Conservation (phyloP, 495 filamentous ascomycete species). For the Venustampulla echinocandica region DNA sequence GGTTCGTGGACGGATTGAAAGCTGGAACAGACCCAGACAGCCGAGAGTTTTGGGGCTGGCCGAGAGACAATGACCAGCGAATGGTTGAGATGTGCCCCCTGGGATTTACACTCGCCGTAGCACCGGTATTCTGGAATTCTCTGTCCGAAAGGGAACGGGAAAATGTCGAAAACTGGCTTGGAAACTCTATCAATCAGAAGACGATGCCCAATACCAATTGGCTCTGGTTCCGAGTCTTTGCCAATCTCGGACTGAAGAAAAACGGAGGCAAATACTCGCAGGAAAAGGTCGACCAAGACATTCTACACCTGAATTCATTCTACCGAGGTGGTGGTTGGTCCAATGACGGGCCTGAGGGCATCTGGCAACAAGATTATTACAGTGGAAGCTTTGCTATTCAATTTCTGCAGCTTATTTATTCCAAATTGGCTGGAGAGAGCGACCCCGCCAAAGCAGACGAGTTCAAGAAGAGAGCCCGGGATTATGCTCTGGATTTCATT, state of each 20-base stretch:
- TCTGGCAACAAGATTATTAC: conserved; percentile 78
- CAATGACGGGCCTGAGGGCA: conserved; percentile 67
- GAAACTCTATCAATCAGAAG: conserved; percentile 62
- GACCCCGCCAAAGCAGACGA: conserved; percentile 59
- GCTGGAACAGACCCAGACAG: conserved; percentile 57
- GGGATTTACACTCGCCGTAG: conserved; percentile 30
- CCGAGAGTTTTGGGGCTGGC: conserved; percentile 65
- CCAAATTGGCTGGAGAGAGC: conserved; percentile 59
- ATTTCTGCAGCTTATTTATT: conserved; percentile 66
- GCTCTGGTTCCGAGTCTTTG: conserved; percentile 79
- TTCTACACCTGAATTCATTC: conserved; percentile 70
- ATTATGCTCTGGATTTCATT: conserved; percentile 59
- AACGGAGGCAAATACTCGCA: conserved; percentile 54
- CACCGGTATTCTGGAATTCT: conserved; percentile 51
- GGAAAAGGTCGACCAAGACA: conserved; percentile 58
- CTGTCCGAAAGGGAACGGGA: conserved; percentile 48
- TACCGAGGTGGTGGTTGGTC: conserved; percentile 74
- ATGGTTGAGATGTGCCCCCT: conserved; percentile 81
- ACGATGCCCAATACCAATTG: conserved; percentile 56
- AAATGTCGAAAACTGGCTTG: conserved; percentile 60
- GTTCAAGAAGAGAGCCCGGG: conserved; percentile 56
- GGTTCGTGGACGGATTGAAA: conserved; percentile 55
- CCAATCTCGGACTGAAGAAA: conserved; percentile 67
- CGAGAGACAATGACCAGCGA: conserved; percentile 66
- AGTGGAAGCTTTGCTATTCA: conserved; percentile 75